Evolutionary conservation across 768 basidiomycete genomes (phyloP), one percentile per base, ranked within the genome.

Genomic region (Termitomyces sp.): DNA sequence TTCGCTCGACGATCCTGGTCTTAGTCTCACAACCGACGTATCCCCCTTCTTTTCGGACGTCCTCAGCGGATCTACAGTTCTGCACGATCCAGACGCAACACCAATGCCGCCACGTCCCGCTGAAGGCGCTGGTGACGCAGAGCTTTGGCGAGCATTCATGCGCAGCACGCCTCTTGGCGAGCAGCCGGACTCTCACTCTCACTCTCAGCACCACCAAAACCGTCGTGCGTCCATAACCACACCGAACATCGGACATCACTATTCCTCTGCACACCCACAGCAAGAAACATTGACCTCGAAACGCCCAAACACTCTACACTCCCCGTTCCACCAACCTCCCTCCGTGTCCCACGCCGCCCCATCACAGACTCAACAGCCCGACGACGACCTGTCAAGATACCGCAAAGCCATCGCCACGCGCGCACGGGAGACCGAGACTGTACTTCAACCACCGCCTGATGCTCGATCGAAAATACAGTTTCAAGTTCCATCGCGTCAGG

Each of bases 1-100:
- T 84, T 84, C 83, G 19, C 77, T 92, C 50, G 89, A 90, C 56
- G 90, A 92, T 65, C 82, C 84, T 1, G 80, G 80, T 53, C 84
- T 86, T n/a, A n/a, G n/a, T 8, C 75, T 90, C 37, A 84, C 87
- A 0, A 81, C 85, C 2, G 27, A 46, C 3, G 25, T 29, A 0
- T 10, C 40, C 2, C 40, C 55, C 6, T 56, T 56, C 21, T 56
- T 56, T n/a, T n/a, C 46, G 2, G 40, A 42, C 2, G 38, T 67
- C 68, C 73, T 8, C 66, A 25, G 40, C 56, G 57, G 31, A 25
- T 35, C 38, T 16, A 63, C 11, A 27, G 27, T 16, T 11, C 7
- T 42, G 25, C 38, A 58, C 16, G 65, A 67, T 42, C 58, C 57
- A 4, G 46, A 63, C 19, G 59, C 59, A 8, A 63, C 57, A 27